Evolutionary conservation across 2,329 filamentous ascomycete genomes (phyloP).

Genomic region (Fusarium sp.): DNA sequence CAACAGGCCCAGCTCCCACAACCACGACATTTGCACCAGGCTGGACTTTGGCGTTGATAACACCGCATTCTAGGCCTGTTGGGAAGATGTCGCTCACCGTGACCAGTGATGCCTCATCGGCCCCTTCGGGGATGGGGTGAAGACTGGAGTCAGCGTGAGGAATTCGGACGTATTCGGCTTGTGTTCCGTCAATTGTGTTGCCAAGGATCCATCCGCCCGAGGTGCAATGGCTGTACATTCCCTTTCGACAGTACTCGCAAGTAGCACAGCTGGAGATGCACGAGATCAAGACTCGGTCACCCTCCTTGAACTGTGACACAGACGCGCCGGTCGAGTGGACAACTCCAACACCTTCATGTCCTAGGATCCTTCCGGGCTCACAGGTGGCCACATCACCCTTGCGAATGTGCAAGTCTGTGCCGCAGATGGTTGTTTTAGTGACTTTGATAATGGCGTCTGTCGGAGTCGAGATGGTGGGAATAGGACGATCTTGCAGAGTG

Average conservation of each 20-base stretch:
- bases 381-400: slow-evolving; percentile 62
- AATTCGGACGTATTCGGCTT: slow-evolving; percentile 65
- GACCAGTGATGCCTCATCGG: slow-evolving; percentile 55
- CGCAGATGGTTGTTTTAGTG: slow-evolving; percentile 60
- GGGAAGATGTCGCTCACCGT: slow-evolving; percentile 66
- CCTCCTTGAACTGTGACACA: slow-evolving; percentile 57
- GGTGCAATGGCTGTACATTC: slow-evolving; percentile 62
- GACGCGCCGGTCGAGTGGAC: slow-evolving; percentile 56
- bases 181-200: slow-evolving; percentile 61
- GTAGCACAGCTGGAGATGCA: slow-evolving; percentile 61
- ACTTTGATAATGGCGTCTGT: slow-evolving; percentile 61
- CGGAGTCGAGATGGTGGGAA: slow-evolving; percentile 52
- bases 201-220: slow-evolving; percentile 65
- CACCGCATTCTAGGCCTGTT: slow-evolving; percentile 64
- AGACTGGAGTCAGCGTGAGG: slow-evolving; percentile 60
- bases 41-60: slow-evolving; percentile 59
- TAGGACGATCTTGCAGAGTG: slow-evolving; percentile 53
- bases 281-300: slow-evolving; percentile 61
- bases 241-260: slow-evolving; percentile 60
- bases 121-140: slow-evolving; percentile 53
- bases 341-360: slow-evolving; percentile 63
- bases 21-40: slow-evolving; percentile 63
- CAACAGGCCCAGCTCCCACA: slow-evolving; percentile 65
- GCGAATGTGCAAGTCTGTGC: slow-evolving; percentile 64
- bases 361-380: slow-evolving; percentile 56